A percentile compares a stretch with the other conserved stretches of the same genome.
Evolutionary conservation across 768 basidiomycete genomes (phyloP).

Genomic region (Clavulina sp.): DNA sequence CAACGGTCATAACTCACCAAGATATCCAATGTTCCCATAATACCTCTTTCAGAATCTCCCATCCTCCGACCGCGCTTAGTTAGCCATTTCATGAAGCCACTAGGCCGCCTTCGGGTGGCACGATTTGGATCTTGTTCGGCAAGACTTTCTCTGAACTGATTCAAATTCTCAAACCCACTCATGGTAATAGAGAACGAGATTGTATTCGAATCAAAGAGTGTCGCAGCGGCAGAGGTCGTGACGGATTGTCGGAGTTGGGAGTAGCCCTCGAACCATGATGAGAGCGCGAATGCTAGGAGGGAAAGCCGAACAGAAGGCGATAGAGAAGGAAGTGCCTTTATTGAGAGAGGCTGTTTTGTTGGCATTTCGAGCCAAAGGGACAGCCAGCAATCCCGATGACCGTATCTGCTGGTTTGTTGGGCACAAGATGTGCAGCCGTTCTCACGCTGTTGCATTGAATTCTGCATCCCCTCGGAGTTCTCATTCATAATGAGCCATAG

Average conservation of each 20-base stretch:
- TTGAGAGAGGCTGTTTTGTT: no score
- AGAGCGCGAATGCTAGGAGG: slow-evolving; percentile 10
- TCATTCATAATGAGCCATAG: no score
- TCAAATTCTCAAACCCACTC: not conserved
- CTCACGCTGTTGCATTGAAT: no score
- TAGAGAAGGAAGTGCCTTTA: no score
- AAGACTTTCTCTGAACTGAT: no score
- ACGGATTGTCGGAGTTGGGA: slow-evolving; percentile 10
- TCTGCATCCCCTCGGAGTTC: no score
- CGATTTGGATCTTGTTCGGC: no score
- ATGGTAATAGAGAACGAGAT: not conserved
- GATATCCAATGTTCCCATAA: slow-evolving; percentile 8
- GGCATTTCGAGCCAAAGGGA: no score
- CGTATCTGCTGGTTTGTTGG: no score
- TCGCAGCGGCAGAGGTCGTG: not conserved
- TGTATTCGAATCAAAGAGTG: not conserved
- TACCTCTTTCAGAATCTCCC: slow-evolving; percentile 11
- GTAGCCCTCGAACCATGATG: slow-evolving; percentile 15
- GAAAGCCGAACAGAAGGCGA: slow-evolving; percentile 2
- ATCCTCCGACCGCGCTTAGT: slow-evolving; percentile 3
- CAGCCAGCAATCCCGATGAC: no score
- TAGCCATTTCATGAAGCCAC: slow-evolving; percentile 1
- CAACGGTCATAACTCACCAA: slow-evolving; percentile 2
- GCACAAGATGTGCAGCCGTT: no score
- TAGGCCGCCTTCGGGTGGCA: not conserved